Evolutionary conservation across 2,329 filamentous ascomycete species (phyloP).

Genomic region (Venturiaceae sp.): DNA sequence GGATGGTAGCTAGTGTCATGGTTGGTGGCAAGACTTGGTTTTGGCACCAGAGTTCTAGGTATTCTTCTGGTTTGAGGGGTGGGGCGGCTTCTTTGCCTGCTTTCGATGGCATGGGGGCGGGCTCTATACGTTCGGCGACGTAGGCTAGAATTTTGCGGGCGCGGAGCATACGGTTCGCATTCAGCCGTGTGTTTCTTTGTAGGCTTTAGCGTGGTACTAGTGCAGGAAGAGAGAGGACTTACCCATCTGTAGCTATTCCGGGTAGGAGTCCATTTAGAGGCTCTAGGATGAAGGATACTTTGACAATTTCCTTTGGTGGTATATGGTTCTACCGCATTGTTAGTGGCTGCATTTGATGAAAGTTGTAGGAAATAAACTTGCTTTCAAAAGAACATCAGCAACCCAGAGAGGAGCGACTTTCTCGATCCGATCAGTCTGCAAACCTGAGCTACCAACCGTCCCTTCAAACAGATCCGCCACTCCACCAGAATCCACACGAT

Average conservation of each 20-base stretch:
- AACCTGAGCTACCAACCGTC: constrained; percentile 54
- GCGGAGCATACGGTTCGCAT: constrained; percentile 92
- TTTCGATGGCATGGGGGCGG: constrained; percentile 19
- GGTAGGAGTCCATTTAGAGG: constrained; percentile 70
- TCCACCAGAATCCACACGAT: constrained; percentile 51
- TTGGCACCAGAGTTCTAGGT: constrained; percentile 90
- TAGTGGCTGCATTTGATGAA: background rate
- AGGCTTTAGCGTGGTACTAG: background rate
- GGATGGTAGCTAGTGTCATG: constrained; percentile 90
- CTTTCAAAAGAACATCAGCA: constrained; percentile 67
- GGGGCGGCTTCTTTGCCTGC: background rate
- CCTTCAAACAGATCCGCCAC: constrained; percentile 84
- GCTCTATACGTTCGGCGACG: constrained; percentile 83
- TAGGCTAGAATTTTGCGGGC: constrained; percentile 92
- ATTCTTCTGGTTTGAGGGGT: constrained; percentile 73
- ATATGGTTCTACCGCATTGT: constrained; percentile 54
- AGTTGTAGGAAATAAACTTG: constrained; percentile 31
- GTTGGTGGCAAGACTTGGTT: constrained; percentile 72
- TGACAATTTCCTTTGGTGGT: constrained; percentile 82
- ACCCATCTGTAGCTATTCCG: constrained; percentile 64
- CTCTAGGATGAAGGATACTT: constrained; percentile 88
- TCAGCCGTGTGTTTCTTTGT: constrained; percentile 70
- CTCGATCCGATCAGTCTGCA: constrained; percentile 75
- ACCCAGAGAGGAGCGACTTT: constrained; percentile 85
- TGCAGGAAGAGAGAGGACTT: constrained; percentile 7